Base-by-base conservation (phyloP, 305 asterid species). In the Fraxinus xanthoxyloides region DNA sequence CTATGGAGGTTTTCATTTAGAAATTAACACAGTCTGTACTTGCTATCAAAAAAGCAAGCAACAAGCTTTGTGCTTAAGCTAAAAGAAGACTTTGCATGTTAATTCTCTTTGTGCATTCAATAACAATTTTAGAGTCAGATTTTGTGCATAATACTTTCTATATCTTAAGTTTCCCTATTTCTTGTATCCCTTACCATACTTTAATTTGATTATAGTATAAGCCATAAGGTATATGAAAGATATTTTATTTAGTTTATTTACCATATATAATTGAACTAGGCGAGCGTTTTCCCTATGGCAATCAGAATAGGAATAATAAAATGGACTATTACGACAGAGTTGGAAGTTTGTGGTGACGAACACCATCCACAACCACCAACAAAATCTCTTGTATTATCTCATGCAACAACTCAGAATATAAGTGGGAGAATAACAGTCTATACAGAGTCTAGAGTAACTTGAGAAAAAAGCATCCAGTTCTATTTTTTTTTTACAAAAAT, bases 71-170 rank as follows among this genome's bases (percentile, higher is more conserved):
- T 36, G 61, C 54, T 72, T 28, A 56, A 28, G 56, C 48, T 10
- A 46, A 12, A 9, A 72, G 38, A 63, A 56, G 61, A 36, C 65
- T 46, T 67, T 48, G 51, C 67, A 69, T 81, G 59, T 72, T 59
- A 76, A 73, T 76, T 63, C 77, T 48, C 77, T 67, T 75, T 24
- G 74, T 21, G 32, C 21, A 82, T 77, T 56, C 28, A 23, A 26
- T 23, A 34, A 73, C 46, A 30, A 32, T 23, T 9, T 32, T 72
- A 32, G 72, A 72, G 72, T 63, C 43, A 21, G 35, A 15, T 65
- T 31, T 63, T 46, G 15, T 76, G 23, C 23, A 28, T 40, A 59
- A 19, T 78, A 43, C 48, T 80, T 80, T 30, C 76, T 46, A 84
- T 36, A 31, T 72, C 51, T 32, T 17, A 77, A 46, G 46, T 84